These are phyloP conservation scores for Lachancea kluyveri DNA, from an alignment of 805 yeast species.

Conservation along the genomic window DNA sequence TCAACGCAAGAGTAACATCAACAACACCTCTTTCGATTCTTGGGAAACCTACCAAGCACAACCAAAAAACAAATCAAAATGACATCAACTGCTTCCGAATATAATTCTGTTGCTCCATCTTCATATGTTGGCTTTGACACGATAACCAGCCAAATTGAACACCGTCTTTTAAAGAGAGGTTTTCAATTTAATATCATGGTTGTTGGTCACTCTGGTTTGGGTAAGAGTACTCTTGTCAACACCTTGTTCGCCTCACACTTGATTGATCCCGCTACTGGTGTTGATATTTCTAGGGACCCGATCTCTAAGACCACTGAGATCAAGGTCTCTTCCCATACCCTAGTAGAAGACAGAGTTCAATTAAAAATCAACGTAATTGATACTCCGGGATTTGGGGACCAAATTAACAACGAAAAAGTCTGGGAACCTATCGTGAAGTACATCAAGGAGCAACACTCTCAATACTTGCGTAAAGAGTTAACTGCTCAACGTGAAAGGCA, in stretches of 20 bases:
- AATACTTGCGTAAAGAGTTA: slow-evolving; percentile 84
- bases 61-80: too few relatives aligned
- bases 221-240: slow-evolving; percentile 87
- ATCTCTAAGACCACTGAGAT: slow-evolving; percentile 84
- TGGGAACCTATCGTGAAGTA: slow-evolving; percentile 96
- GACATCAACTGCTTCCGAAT: slow-evolving; percentile 1
- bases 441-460: slow-evolving; percentile 91
- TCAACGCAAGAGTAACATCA: too few relatives aligned
- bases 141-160: slow-evolving; percentile 92
- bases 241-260: slow-evolving; percentile 83
- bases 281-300: slow-evolving; percentile 61
- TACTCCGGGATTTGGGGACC: slow-evolving; percentile 98
- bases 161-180: slow-evolving; percentile 83
- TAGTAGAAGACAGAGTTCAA: slow-evolving; percentile 82
- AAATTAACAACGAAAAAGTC: slow-evolving; percentile 87
- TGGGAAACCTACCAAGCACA: too few relatives aligned
- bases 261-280: slow-evolving; percentile 60
- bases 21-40: too few relatives aligned
- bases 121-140: slow-evolving; percentile 95
- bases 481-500: slow-evolving; percentile 86
- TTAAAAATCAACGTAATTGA: slow-evolving; percentile 85
- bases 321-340: slow-evolving; percentile 57
- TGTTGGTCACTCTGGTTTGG: slow-evolving; percentile 90
- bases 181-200: slow-evolving; percentile 92
- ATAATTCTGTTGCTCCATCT: slow-evolving; percentile 41